A percentile compares a stretch with the other conserved stretches of the same genome.
phyloP scores from a whole-genome alignment of 495 filamentous ascomycete genomes.

The Trichoderma parareesei region DNA sequence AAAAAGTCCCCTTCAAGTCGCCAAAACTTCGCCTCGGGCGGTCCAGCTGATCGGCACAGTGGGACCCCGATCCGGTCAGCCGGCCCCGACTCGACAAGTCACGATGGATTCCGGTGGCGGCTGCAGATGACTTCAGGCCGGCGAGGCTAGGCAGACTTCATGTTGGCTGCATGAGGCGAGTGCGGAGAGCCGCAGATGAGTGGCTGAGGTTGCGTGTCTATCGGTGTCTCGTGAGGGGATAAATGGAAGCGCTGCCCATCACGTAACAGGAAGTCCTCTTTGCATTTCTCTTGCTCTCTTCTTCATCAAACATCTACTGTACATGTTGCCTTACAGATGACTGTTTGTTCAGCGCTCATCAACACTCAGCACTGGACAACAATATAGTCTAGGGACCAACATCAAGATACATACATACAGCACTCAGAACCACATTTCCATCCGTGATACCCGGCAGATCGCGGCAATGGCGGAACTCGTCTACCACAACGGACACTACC shows the following conservation, averaged over 20 bases:
- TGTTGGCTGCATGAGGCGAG: neutral
- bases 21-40: neutral
- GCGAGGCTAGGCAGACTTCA: neutral
- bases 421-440: neutral
- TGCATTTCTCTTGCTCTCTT: neutral
- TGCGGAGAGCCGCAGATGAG: neutral
- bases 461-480: neutral
- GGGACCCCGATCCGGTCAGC: slow-evolving; percentile 1
- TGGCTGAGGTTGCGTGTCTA: neutral
- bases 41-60: neutral
- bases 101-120: slow-evolving; percentile 1
- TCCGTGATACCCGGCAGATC: neutral
- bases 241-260: too few species aligned
- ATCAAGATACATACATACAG: neutral
- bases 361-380: too few species aligned
- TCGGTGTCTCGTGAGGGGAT: neutral
- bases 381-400: neutral
- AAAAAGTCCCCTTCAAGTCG: neutral
- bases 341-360: too few species aligned
- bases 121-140: neutral
- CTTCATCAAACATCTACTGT: too few species aligned
- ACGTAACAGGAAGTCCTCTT: neutral
- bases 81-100: neutral
- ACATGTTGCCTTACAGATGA: too few species aligned
- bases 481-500: slow-evolving; percentile 1